phyloP scores from a whole-genome alignment of 768 basidiomycete genomes.

The Trichaptum fuscoviolaceum region DNA sequence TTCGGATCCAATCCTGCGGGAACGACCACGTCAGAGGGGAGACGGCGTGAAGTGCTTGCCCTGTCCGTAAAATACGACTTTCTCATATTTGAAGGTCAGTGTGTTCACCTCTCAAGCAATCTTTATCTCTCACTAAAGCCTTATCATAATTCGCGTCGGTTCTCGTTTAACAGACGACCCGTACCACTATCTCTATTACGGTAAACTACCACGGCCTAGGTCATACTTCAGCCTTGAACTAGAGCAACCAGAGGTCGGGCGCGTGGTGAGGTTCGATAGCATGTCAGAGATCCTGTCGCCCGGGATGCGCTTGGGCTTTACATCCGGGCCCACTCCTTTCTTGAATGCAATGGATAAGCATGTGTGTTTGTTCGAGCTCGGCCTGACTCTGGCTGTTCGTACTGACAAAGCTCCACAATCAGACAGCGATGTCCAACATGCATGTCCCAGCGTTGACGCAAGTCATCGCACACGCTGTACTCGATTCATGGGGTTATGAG shows the following conservation, averaged over 20 bases:
- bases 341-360: conserved; percentile 67
- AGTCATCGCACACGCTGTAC: conserved; percentile 50
- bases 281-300: conserved; percentile 78
- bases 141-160: too few species aligned
- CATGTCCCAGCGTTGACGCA: conserved; percentile 64
- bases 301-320: conserved; percentile 78
- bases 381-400: conserved; percentile 7
- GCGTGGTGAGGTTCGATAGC: conserved; percentile 85
- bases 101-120: too few species aligned
- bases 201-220: conserved; percentile 52
- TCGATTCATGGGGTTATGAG: conserved; percentile 69
- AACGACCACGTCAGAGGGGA: conserved; percentile 61
- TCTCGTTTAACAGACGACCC: conserved; percentile 84
- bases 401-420: too few species aligned
- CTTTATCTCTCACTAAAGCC: too few species aligned
- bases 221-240: conserved; percentile 82
- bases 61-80: conserved; percentile 71
- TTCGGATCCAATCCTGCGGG: conserved; percentile 88
- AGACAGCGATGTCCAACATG: conserved; percentile 66
- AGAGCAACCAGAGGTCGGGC: conserved; percentile 59
- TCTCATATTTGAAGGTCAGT: conserved; percentile 80
- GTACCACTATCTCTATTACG: conserved; percentile 56
- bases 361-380: conserved; percentile 34
- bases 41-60: conserved; percentile 65
- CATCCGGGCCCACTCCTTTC: conserved; percentile 65